phyloP scores from a whole-genome alignment of 1,284 basidiomycete genomes.

The Veloporphyrellus conicus region DNA sequence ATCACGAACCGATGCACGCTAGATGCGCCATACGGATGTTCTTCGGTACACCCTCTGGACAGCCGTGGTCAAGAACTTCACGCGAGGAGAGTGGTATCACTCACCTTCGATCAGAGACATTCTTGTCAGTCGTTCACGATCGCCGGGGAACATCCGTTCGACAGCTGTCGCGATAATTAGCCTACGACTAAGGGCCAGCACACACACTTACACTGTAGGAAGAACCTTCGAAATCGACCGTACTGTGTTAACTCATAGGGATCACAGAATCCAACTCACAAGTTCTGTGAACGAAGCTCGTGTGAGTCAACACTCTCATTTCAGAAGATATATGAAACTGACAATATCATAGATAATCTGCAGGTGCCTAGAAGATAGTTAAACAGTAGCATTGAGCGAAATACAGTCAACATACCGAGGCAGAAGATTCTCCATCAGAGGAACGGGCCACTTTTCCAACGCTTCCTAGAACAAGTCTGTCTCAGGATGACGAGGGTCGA shows the following conservation, averaged over 20 bases:
- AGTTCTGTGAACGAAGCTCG: slow-evolving; percentile 36
- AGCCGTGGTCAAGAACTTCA: neutral
- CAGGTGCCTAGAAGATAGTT: slow-evolving; percentile 51
- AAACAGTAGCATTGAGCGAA: neutral
- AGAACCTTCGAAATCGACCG: slow-evolving; percentile 40
- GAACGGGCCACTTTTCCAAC: slow-evolving; percentile 84
- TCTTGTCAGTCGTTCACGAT: slow-evolving; percentile 70
- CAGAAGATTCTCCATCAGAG: slow-evolving; percentile 75
- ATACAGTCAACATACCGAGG: slow-evolving; percentile 47
- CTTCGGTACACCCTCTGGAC: slow-evolving; percentile 75
- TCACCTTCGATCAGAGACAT: slow-evolving; percentile 88
- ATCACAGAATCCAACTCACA: slow-evolving; percentile 35
- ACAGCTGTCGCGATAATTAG: slow-evolving; percentile 53
- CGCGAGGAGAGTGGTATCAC: neutral
- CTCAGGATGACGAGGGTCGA: neutral
- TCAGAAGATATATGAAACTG: slow-evolving; percentile 31
- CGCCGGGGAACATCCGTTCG: slow-evolving; percentile 83
- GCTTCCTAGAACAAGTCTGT: slow-evolving; percentile 49
- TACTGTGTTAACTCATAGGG: neutral
- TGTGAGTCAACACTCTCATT: slow-evolving; percentile 8
- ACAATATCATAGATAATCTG: slow-evolving; percentile 90
- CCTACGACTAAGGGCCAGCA: neutral
- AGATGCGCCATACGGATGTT: slow-evolving; percentile 86
- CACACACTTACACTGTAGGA: slow-evolving; percentile 53
- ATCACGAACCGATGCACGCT: slow-evolving; percentile 61